These are phyloP conservation scores for Lodderomyces jiufengensis DNA, from an alignment of 1,139 yeast species.

Conservation along the genomic window DNA sequence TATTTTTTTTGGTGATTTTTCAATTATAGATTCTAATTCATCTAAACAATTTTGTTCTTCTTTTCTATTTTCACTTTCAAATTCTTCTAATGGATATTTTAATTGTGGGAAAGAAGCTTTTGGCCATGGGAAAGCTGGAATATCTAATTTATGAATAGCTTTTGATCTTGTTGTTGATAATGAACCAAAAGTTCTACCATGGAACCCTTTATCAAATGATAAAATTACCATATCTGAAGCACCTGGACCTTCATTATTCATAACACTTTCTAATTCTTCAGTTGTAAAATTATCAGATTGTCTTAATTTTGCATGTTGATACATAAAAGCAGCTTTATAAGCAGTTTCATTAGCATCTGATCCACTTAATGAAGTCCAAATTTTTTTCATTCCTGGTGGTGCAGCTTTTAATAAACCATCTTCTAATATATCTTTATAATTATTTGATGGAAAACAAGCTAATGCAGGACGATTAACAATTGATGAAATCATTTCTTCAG, in stretches of 20 bases:
- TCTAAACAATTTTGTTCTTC: conserved; percentile 63
- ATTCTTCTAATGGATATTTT: conserved; percentile 59
- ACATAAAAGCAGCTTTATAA: conserved; percentile 74
- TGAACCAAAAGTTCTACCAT: conserved; percentile 72
- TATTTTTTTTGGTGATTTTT: conserved; percentile 42
- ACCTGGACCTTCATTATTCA: conserved; percentile 67
- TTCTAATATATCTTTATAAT: conserved; percentile 46
- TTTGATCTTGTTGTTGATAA: conserved; percentile 71
- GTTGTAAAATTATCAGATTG: conserved; percentile 50
- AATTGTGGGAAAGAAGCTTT: conserved; percentile 67
- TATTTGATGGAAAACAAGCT: conserved; percentile 68
- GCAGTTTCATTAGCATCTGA: conserved; percentile 79
- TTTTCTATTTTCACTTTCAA: conserved; percentile 46
- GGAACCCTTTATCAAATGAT: conserved; percentile 70
- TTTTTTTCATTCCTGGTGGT: conserved; percentile 61
- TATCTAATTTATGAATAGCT: conserved; percentile 70
- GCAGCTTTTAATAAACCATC: conserved; percentile 63
- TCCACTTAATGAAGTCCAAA: conserved; percentile 72
- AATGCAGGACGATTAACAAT: conserved; percentile 71
- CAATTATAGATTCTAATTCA: conserved; percentile 51
- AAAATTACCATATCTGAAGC: conserved; percentile 63
- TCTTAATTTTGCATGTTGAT: conserved; percentile 58
- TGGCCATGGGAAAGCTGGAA: conserved; percentile 79
- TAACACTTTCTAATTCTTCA: conserved; percentile 58
- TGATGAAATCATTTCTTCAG: conserved; percentile 65